Percentiles rank a stretch among this genome's conserved stretches.
phyloP scores from a whole-genome alignment of 306 rosid genomes.

The Malus asiatica region DNA sequence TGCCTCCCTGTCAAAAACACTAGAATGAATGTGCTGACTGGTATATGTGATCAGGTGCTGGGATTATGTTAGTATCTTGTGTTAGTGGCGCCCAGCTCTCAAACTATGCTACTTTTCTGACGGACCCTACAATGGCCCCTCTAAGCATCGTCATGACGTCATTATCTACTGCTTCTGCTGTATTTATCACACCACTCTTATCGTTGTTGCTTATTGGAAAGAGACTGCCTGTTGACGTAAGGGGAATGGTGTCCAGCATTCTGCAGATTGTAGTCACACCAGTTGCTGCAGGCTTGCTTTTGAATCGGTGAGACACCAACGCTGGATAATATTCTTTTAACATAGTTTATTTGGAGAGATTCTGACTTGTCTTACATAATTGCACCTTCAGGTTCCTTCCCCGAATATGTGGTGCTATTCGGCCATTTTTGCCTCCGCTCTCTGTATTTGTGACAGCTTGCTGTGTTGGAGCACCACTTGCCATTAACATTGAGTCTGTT shows the following conservation, averaged over 20 bases:
- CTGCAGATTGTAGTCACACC: slow-evolving; percentile 84
- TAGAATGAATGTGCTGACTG: slow-evolving; percentile 24
- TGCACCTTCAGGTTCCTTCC: slow-evolving; percentile 68
- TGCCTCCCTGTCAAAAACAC: slow-evolving; percentile 13
- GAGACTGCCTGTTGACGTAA: slow-evolving; percentile 87
- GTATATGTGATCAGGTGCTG: slow-evolving; percentile 64
- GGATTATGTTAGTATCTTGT: slow-evolving; percentile 84
- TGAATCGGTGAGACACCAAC: slow-evolving; percentile 52
- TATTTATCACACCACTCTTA: slow-evolving; percentile 70
- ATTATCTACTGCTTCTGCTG: slow-evolving; percentile 89
- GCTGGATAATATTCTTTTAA: slow-evolving; percentile 5
- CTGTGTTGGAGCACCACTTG: slow-evolving; percentile 97
- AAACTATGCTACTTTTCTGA: slow-evolving; percentile 81
- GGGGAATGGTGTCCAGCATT: slow-evolving; percentile 93
- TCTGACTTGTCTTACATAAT: slow-evolving; percentile 12
- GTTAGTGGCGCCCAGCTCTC: slow-evolving; percentile 98
- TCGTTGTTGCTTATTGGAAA: slow-evolving; percentile 85
- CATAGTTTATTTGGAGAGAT: slow-evolving; percentile 7
- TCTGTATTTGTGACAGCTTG: slow-evolving; percentile 79
- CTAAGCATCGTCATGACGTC: slow-evolving; percentile 95
- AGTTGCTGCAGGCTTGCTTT: slow-evolving; percentile 71
- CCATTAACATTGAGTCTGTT: slow-evolving; percentile 68
- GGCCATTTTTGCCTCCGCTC: slow-evolving; percentile 76
- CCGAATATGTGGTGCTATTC: slow-evolving; percentile 50
- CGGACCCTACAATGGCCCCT: slow-evolving; percentile 85